Percentiles rank a stretch among this genome's conserved stretches.
phyloP scores from a whole-genome alignment of 2,329 filamentous ascomycete species.

The Fusarium mundagurra region DNA sequence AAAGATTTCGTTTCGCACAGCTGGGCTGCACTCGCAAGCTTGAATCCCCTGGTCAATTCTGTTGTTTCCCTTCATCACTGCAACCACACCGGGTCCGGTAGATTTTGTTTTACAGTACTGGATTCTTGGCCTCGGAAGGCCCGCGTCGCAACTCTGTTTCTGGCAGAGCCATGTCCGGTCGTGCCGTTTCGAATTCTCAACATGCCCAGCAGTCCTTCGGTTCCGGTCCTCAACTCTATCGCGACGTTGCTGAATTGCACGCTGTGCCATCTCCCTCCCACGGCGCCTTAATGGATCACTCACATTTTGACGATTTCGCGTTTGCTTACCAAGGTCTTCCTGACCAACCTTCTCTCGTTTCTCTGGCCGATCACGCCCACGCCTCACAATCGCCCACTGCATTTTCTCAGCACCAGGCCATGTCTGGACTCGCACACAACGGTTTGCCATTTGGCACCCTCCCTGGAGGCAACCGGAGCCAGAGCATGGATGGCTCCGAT shows the following conservation, averaged over 20 bases:
- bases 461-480: slow-evolving; percentile 37
- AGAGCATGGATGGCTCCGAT: slow-evolving; percentile 55
- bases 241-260: slow-evolving; percentile 36
- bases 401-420: slow-evolving; percentile 48
- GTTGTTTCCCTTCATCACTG: neutral
- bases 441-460: slow-evolving; percentile 39
- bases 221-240: slow-evolving; percentile 40
- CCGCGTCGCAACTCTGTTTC: slow-evolving; percentile 20
- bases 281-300: slow-evolving; percentile 53
- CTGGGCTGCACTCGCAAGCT: slow-evolving; percentile 4
- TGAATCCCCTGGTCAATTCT: neutral
- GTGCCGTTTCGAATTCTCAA: slow-evolving; percentile 42
- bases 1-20: slow-evolving; percentile 18
- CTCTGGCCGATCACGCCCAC: slow-evolving; percentile 48
- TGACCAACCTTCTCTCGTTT: slow-evolving; percentile 54
- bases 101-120: slow-evolving; percentile 18
- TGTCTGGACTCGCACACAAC: slow-evolving; percentile 37
- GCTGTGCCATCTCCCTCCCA: slow-evolving; percentile 34
- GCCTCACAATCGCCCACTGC: slow-evolving; percentile 46
- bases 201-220: slow-evolving; percentile 46
- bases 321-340: slow-evolving; percentile 59
- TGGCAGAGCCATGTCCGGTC: slow-evolving; percentile 46
- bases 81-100: slow-evolving; percentile 7
- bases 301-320: slow-evolving; percentile 63
- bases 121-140: slow-evolving; percentile 32